Conservation (phyloP, 345 rosid species). For the Xanthoceras sorbifolium region DNA sequence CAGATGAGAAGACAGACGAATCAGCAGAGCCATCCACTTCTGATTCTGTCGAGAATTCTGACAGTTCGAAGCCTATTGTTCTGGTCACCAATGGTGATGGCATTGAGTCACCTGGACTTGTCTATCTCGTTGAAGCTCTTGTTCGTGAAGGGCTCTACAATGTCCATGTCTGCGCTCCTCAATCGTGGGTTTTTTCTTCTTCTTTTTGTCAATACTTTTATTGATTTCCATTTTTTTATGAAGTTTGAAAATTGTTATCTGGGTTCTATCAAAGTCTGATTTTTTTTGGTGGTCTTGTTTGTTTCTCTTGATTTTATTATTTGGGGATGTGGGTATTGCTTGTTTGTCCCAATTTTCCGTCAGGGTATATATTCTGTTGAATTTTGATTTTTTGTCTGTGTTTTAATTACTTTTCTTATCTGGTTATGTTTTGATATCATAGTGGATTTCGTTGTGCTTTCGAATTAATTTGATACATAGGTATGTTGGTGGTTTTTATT, state of each 20-base stretch:
- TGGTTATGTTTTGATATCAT: background rate
- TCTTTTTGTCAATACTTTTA: background rate
- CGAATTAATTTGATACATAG: slow-evolving; percentile 13
- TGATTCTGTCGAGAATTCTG: slow-evolving; percentile 34
- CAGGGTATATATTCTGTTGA: background rate
- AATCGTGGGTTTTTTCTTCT: slow-evolving; percentile 56
- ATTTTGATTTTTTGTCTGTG: background rate
- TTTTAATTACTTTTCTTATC: background rate
- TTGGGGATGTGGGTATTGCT: background rate
- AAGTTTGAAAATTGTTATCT: background rate
- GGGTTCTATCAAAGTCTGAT: slow-evolving; percentile 6
- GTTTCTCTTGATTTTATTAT: slow-evolving; percentile 2
- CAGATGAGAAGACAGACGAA: slow-evolving; percentile 23
- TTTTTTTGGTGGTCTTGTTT: too few species aligned
- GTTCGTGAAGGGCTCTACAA: slow-evolving; percentile 67
- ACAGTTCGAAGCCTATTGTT: slow-evolving; percentile 69
- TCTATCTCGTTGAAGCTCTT: slow-evolving; percentile 85
- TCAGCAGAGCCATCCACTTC: slow-evolving; percentile 58
- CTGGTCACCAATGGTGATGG: slow-evolving; percentile 90
- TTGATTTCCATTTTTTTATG: background rate
- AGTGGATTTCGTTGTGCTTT: slow-evolving; percentile 1
- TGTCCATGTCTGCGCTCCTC: slow-evolving; percentile 94
- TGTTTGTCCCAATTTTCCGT: background rate
- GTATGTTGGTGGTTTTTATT: background rate
- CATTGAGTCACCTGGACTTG: slow-evolving; percentile 89